Percentiles rank a stretch among this genome's conserved stretches.
Conservation (phyloP, 257 asterid genomes). For the Petrea volubilis region DNA sequence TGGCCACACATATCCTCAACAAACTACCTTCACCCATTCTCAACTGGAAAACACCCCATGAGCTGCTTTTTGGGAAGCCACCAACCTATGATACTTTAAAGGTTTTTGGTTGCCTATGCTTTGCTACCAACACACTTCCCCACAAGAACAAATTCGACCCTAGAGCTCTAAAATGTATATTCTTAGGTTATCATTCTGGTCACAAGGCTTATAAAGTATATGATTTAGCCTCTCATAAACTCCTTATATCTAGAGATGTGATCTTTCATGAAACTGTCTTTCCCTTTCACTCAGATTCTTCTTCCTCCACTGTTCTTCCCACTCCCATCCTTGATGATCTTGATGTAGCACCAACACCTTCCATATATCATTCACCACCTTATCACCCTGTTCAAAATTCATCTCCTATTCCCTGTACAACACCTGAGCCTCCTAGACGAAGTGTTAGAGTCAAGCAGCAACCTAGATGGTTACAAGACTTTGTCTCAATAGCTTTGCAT, state of each 20-base stretch:
- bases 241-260: background rate
- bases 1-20: background rate
- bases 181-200: background rate
- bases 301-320: too few relatives aligned
- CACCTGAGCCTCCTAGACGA: too few relatives aligned
- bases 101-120: background rate
- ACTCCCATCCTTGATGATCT: too few relatives aligned
- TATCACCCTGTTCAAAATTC: too few relatives aligned
- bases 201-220: background rate
- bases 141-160: background rate
- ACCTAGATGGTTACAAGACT: background rate
- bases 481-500: too few relatives aligned
- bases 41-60: background rate
- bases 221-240: background rate
- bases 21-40: background rate
- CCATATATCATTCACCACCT: too few relatives aligned
- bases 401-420: too few relatives aligned
- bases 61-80: background rate
- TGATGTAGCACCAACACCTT: too few relatives aligned
- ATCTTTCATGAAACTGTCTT: background rate
- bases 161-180: background rate
- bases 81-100: background rate
- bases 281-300: background rate
- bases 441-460: too few relatives aligned
- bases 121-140: background rate